phyloP scores from a whole-genome alignment of 1,139 yeast genomes.

The Yamadazyma siamensis region DNA sequence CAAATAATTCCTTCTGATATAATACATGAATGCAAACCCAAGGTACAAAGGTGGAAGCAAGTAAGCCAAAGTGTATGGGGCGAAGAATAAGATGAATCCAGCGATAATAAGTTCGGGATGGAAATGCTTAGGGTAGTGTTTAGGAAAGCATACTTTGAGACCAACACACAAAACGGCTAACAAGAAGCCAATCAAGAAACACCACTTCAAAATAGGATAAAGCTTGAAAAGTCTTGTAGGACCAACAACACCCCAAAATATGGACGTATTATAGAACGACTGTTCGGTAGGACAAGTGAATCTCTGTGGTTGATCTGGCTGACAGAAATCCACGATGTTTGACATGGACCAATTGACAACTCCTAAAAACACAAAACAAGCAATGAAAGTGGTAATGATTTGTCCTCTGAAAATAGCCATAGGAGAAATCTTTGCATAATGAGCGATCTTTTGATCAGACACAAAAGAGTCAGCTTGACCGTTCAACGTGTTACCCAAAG shows the following conservation, averaged over 20 bases:
- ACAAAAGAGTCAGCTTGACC: neutral
- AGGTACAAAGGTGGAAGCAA: conserved; percentile 41
- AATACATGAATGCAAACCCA: conserved; percentile 44
- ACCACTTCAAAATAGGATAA: conserved; percentile 46
- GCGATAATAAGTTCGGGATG: conserved; percentile 46
- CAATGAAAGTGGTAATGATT: neutral
- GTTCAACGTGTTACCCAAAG: neutral
- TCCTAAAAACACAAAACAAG: conserved; percentile 1
- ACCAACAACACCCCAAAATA: conserved; percentile 7
- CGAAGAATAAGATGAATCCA: conserved; percentile 28
- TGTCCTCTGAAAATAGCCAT: conserved; percentile 1
- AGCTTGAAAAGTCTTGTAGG: conserved; percentile 12
- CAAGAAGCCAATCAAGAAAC: conserved; percentile 54
- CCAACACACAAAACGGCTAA: conserved; percentile 42
- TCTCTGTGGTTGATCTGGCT: conserved; percentile 3
- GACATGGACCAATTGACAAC: conserved; percentile 4
- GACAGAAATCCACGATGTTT: conserved; percentile 3
- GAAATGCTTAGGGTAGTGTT: conserved; percentile 33
- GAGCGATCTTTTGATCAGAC: conserved; percentile 1
- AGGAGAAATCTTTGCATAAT: conserved; percentile 1
- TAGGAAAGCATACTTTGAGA: conserved; percentile 21
- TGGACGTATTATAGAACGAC: conserved; percentile 5
- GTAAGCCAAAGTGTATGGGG: conserved; percentile 53
- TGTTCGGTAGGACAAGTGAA: conserved; percentile 6
- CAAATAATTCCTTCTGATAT: conserved; percentile 39